Base-by-base conservation (phyloP, 73 alveolate species). In the Blepharisma stoltei region DNA sequence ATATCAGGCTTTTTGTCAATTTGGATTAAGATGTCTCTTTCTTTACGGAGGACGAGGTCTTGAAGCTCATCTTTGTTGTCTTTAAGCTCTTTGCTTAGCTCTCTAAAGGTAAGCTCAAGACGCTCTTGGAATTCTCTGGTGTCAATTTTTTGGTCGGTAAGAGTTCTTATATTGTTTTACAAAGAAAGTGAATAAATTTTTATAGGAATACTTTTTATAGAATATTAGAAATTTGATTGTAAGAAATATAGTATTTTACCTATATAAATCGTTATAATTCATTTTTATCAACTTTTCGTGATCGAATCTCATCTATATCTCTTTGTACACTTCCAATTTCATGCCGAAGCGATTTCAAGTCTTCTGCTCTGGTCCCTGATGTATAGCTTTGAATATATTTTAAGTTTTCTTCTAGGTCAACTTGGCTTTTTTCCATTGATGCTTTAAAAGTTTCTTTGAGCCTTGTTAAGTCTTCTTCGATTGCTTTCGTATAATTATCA, bases 401-500 rank as follows among this genome's bases (percentile, higher is more conserved):
- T 32, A 32, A 32, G 41, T 32, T 32, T 32, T 80, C 84, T 75
- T 80, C 78, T 6, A 37, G 18, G 14, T 76, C 76, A n/a, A 7
- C 9, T n/a, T 45, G 21, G n/a, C 23, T 14, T 43, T 44, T 21
- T 46, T 81, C 79, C 11, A 11, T 18, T 14, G 76, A 49, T 9
- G 76, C 77, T 65, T 76, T 45, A 7, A 71, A 5, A 0, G 79
- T 77, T 47, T 68, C 73, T 55, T 84, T 71, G 0, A 84, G 75
- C 49, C 70, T 67, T 4, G 47, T 52, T 18, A 47, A 79, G 14
- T 84, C 86, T 6, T 41, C 87, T 70, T 48, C 84, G 9, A 77
- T 43, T 3, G 52, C 37, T 45, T 7, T 44, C 21, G 65, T 20
- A 20, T 43, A 50, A 9, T 41, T 49, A 55, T 84, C 87, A 43